Conservation (phyloP, 371 early-diverging fungal species). For the Apophysomyces trapeziformis region DNA sequence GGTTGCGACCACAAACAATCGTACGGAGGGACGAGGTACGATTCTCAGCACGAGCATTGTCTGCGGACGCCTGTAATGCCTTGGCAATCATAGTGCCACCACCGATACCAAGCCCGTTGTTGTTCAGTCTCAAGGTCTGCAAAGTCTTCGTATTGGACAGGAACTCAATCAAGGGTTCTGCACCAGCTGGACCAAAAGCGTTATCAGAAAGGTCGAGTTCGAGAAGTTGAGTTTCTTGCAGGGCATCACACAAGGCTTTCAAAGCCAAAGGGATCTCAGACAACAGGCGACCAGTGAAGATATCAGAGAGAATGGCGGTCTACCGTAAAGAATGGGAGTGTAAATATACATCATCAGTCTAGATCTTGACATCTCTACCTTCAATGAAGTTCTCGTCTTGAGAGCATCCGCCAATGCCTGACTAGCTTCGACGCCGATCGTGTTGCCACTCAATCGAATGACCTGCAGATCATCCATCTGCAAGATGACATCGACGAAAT, state of each 20-base stretch:
- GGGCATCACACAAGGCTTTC: constrained; percentile 83
- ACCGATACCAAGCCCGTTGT: constrained; percentile 92
- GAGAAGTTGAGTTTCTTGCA: constrained; percentile 73
- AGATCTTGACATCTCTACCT: constrained; percentile 58
- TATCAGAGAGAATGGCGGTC: constrained; percentile 78
- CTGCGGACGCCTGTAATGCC: constrained; percentile 79
- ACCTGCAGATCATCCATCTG: constrained; percentile 69
- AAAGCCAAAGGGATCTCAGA: constrained; percentile 89
- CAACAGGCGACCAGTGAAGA: constrained; percentile 92
- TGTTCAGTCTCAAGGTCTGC: constrained; percentile 86
- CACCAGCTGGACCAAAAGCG: constrained; percentile 97
- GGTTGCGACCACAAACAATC: constrained; percentile 91
- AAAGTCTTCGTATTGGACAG: constrained; percentile 80
- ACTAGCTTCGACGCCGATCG: constrained; percentile 93
- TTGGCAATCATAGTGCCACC: constrained; percentile 90
- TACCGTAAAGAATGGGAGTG: constrained; percentile 7
- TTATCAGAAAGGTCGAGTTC: constrained; percentile 95
- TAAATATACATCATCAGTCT: not conserved
- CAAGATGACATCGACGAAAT: constrained; percentile 72
- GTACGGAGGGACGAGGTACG: constrained; percentile 72
- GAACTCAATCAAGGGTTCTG: constrained; percentile 85
- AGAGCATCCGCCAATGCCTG: constrained; percentile 80
- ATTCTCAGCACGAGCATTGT: constrained; percentile 67
- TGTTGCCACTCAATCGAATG: constrained; percentile 90
- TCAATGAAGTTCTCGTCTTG: constrained; percentile 66